Base-by-base conservation (phyloP, 495 filamentous ascomycete genomes). In the Aspergillus steynii region DNA sequence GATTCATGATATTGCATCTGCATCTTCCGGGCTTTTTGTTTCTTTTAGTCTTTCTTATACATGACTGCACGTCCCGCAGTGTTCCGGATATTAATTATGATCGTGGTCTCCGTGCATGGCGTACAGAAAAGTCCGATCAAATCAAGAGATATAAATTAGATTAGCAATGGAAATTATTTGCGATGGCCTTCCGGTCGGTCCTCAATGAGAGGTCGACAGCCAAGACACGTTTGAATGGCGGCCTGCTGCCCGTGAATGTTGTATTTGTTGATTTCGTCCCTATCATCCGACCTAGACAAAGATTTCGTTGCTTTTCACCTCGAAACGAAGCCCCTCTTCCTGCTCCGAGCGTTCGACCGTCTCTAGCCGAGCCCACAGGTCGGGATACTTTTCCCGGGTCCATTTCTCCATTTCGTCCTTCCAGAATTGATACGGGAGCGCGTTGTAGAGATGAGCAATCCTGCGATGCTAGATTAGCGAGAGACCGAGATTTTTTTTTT, bases 361-460 rank as follows among this genome's bases (percentile, higher is more conserved):
- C 37, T 67, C 66, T 55, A 97, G 68, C 54, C 86, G 80, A 20
- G 67, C 69, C 92, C 93, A 97, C 5, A 81, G 72, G 32, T 81
- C 78, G 0, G 90, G 88, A 68, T 92, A 90, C 34, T 81, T 78
- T 12, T 81, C 71, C 59, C 78, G 80, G 7, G 87, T 86, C 91
- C 91, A 96, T 31, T 81, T 73, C 68, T 90, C 85, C 48, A 96
- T 84, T 47, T 84, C 70, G n/a, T 82, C 74, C 67, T 92, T 89
- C 67, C 80, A 80, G 45, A 81, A 78, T 32, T 81, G 66, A 25
- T 82, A 81, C 0, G 82, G 85, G 4, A 88, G 80, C 1, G 85
- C 87, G 64, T 93, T 94, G 68, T 88, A 93, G 58, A 93, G 81
- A 10, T 86, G 79, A 15, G 86, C 89, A 50, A 94, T 74, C 31